These are phyloP conservation scores for Verbascum thapsus DNA, from an alignment of 257 asterid species.

Conservation along the genomic window DNA sequence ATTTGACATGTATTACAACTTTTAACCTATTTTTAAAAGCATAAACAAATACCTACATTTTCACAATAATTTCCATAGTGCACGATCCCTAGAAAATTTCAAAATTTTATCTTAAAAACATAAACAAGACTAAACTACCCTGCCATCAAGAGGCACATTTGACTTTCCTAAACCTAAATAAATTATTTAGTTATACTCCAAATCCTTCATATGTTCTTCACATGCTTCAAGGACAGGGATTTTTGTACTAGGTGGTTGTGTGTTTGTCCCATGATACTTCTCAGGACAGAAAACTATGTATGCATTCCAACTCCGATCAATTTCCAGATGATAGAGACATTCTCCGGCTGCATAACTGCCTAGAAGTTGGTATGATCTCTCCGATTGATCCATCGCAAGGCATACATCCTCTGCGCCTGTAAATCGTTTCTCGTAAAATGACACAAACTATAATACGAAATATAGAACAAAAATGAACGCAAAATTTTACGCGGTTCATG, in stretches of 20 bases:
- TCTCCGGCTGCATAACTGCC: constrained; percentile 84
- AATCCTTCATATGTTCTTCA: constrained; percentile 46
- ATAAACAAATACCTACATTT: too few relatives aligned
- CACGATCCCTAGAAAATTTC: too few relatives aligned
- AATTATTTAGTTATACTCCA: constrained; percentile 39
- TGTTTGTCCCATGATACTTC: constrained; percentile 30
- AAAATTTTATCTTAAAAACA: too few relatives aligned
- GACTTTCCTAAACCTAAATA: neutral
- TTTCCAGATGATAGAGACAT: constrained; percentile 52
- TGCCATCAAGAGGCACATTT: too few relatives aligned
- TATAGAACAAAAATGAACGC: neutral
- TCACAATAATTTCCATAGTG: too few relatives aligned
- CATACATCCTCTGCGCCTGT: constrained; percentile 71
- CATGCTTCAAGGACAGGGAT: constrained; percentile 68
- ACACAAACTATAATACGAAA: too few relatives aligned
- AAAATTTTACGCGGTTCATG: too few relatives aligned
- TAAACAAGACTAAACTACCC: too few relatives aligned
- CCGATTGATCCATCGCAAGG: constrained; percentile 72
- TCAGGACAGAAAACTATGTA: constrained; percentile 54
- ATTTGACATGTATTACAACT: too few relatives aligned
- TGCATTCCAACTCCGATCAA: constrained; percentile 42
- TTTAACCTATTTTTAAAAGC: too few relatives aligned
- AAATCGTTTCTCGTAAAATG: neutral
- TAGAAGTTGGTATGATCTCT: constrained; percentile 85
- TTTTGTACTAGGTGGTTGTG: constrained; percentile 48